Conservation (phyloP, 805 yeast species). For the Candida boleticola region DNA sequence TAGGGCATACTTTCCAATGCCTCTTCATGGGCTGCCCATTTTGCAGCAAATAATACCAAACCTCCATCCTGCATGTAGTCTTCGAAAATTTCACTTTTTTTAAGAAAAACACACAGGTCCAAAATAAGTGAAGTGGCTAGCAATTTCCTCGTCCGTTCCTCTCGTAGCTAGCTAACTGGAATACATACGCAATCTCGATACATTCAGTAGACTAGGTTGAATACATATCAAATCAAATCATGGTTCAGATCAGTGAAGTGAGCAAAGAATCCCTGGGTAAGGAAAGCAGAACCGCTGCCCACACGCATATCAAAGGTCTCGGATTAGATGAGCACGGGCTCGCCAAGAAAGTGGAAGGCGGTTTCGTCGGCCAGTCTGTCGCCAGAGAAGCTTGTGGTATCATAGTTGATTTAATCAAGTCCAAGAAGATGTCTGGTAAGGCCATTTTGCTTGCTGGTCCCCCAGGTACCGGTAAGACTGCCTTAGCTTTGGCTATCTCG, state of each 20-base stretch:
- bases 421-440: conserved; percentile 90
- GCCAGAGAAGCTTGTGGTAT: conserved; percentile 95
- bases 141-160: too few relatives aligned
- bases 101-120: too few relatives aligned
- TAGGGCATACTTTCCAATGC: too few relatives aligned
- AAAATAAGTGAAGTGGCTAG: too few relatives aligned
- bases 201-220: too few relatives aligned
- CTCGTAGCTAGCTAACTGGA: too few relatives aligned
- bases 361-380: conserved; percentile 73
- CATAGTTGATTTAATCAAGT: conserved; percentile 87
- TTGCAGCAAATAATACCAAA: too few relatives aligned
- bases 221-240: too few relatives aligned
- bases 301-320: conserved; percentile 92
- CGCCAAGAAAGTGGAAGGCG: conserved; percentile 85
- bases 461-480: conserved; percentile 98
- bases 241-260: conserved; percentile 80
- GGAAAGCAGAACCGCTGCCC: conserved; percentile 85
- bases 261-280: conserved; percentile 48
- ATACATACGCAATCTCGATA: too few relatives aligned
- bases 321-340: conserved; percentile 89
- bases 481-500: conserved; percentile 91
- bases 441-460: conserved; percentile 96
- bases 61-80: too few relatives aligned
- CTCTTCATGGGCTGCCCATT: too few relatives aligned
- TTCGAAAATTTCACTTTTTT: too few relatives aligned